phyloP scores from a whole-genome alignment of 106 monocot species.

The Platanthera guangdongensis region DNA sequence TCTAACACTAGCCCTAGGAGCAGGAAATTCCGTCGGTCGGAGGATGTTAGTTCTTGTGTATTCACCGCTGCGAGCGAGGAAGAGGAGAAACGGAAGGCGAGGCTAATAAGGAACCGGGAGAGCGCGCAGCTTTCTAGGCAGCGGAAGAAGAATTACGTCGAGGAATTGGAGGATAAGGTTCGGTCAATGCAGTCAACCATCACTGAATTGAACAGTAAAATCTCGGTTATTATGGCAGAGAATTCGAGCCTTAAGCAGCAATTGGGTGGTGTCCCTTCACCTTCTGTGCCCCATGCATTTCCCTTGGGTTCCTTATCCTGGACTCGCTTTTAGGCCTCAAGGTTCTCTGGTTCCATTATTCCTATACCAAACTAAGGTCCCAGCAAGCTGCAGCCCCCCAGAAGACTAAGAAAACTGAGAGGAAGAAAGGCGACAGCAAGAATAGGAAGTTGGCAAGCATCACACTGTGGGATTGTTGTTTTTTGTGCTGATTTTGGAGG shows the following conservation, averaged over 20 bases:
- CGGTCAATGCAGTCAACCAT: conserved; percentile 49
- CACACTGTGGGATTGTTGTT: conserved; percentile 45
- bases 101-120: conserved; percentile 62
- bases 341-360: conserved; percentile 57
- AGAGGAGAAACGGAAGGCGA: conserved; percentile 32
- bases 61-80: conserved; percentile 19
- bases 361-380: conserved; percentile 71
- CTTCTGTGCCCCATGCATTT: conserved; percentile 12
- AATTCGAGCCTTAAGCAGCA: conserved; percentile 43
- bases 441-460: conserved; percentile 59
- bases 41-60: conserved; percentile 12
- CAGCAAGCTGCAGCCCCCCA: conserved; percentile 35
- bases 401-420: conserved; percentile 34
- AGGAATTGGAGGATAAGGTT: conserved; percentile 68
- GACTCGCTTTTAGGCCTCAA: conserved; percentile 41
- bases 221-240: conserved; percentile 63
- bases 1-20: conserved; percentile 20
- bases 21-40: conserved; percentile 15
- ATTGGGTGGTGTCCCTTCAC: conserved; percentile 12
- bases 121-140: conserved; percentile 77
- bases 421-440: conserved; percentile 34
- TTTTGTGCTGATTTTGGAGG: conserved; percentile 25
- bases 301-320: conserved; percentile 16
- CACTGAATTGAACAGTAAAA: conserved; percentile 52
- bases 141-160: conserved; percentile 70